These are phyloP conservation scores for Xylaria grammica DNA, from an alignment of 495 filamentous ascomycete species.

Conservation along the genomic window DNA sequence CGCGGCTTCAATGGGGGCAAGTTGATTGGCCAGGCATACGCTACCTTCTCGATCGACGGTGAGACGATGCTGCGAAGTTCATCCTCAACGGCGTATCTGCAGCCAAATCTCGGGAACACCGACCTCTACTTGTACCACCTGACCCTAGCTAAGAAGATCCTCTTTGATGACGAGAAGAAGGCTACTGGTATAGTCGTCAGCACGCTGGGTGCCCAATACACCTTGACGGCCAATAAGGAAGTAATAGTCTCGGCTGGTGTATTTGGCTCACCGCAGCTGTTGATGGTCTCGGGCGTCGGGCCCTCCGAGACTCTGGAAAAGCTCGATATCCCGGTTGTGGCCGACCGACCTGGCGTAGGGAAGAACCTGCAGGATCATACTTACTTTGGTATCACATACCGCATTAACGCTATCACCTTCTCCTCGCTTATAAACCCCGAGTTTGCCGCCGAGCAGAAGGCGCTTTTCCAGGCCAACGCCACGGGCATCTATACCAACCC, in stretches of 20 bases:
- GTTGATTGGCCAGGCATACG: conserved; percentile 37
- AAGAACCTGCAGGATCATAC: conserved; percentile 57
- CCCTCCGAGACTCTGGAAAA: conserved; percentile 34
- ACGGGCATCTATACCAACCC: conserved; percentile 51
- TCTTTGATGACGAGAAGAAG: conserved; percentile 34
- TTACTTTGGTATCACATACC: conserved; percentile 42
- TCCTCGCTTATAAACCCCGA: conserved; percentile 47
- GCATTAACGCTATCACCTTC: conserved; percentile 49
- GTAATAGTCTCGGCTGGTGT: conserved; percentile 54
- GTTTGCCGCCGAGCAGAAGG: conserved; percentile 20
- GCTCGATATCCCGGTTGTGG: conserved; percentile 44
- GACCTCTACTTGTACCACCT: conserved; percentile 38
- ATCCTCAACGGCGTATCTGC: conserved; percentile 33
- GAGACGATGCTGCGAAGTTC: conserved; percentile 31
- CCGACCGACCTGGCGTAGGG: conserved; percentile 56
- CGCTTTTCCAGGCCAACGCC: conserved; percentile 33
- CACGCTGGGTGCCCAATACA: conserved; percentile 38
- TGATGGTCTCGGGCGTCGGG: conserved; percentile 52
- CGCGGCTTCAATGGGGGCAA: conserved; percentile 41
- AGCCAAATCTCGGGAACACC: conserved; percentile 27
- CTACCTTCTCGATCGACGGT: conserved; percentile 36
- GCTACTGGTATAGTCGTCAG: conserved; percentile 45
- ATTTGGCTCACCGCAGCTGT: conserved; percentile 51
- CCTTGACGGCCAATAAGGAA: conserved; percentile 46
- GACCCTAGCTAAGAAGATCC: conserved; percentile 44